Percentiles rank a stretch among this genome's conserved stretches.
phyloP scores from a whole-genome alignment of 2,329 filamentous ascomycete genomes.

The Aspergillus viridinutans region DNA sequence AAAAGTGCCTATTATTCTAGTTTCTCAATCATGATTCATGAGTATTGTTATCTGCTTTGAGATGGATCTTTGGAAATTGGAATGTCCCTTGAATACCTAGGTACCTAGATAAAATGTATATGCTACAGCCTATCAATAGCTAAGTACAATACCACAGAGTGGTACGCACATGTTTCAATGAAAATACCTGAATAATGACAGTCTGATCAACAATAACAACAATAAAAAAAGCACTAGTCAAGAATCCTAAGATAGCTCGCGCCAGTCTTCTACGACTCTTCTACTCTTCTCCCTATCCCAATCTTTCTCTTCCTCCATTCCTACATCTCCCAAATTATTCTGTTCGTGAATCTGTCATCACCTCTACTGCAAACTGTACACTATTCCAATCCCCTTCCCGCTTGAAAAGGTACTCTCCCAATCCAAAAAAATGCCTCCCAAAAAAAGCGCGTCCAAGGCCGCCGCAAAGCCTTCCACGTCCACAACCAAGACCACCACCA shows the following conservation, averaged over 20 bases:
- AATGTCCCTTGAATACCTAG: neutral
- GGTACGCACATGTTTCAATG: neutral
- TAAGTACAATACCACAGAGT: neutral
- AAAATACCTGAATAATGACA: neutral
- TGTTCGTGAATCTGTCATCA: neutral
- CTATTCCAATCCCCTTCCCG: conserved; percentile 1
- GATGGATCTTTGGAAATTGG: neutral
- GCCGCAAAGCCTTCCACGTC: conserved; percentile 12
- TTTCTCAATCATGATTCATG: neutral
- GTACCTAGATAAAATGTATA: neutral
- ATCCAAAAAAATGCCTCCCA: conserved; percentile 25
- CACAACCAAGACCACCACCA: conserved; percentile 2
- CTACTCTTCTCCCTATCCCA: neutral
- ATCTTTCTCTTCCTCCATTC: neutral
- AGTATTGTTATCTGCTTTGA: neutral
- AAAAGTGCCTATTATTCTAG: neutral
- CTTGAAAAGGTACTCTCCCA: neutral
- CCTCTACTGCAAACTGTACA: neutral
- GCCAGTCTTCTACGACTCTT: neutral
- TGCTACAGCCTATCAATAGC: neutral
- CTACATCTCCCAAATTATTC: neutral
- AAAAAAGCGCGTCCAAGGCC: conserved; percentile 22
- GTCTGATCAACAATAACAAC: neutral
- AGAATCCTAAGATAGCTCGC: neutral
- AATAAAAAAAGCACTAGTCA: neutral